phyloP scores from a whole-genome alignment of 169 alveolate genomes.

The Babesia bovis region DNA sequence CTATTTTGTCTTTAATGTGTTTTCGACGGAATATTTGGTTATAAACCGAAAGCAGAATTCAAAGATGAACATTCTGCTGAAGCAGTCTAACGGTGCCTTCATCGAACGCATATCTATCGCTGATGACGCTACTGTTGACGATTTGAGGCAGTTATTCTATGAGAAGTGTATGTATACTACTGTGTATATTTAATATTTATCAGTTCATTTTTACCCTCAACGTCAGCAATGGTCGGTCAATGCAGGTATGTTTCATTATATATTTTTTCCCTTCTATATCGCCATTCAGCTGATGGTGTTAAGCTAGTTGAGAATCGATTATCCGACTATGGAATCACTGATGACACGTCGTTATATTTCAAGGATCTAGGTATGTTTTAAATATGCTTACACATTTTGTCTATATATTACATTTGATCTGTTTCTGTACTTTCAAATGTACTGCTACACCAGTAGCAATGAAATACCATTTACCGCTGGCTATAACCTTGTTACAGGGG shows the following conservation, averaged over 20 bases:
- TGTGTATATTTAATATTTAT: not conserved
- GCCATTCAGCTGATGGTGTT: slow-evolving; percentile 63
- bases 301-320: slow-evolving; percentile 43
- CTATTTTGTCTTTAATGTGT: too few relatives aligned
- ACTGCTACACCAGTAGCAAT: too few relatives aligned
- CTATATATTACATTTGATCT: too few relatives aligned
- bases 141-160: slow-evolving; percentile 62
- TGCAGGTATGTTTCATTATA: slow-evolving; percentile 47
- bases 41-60: too few relatives aligned
- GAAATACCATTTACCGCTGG: too few relatives aligned
- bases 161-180: slow-evolving; percentile 58
- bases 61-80: slow-evolving; percentile 69
- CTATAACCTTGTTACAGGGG: too few relatives aligned
- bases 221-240: slow-evolving; percentile 80
- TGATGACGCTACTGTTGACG: slow-evolving; percentile 73
- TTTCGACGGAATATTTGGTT: too few relatives aligned
- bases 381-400: not conserved
- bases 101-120: slow-evolving; percentile 70
- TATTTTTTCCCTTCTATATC: not conserved
- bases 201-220: slow-evolving; percentile 83
- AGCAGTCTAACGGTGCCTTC: slow-evolving; percentile 73
- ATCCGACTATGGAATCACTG: slow-evolving; percentile 70
- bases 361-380: slow-evolving; percentile 77
- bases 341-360: slow-evolving; percentile 77
- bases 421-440: too few relatives aligned